phyloP scores from a whole-genome alignment of 768 basidiomycete genomes.

The Zangia roseola region DNA sequence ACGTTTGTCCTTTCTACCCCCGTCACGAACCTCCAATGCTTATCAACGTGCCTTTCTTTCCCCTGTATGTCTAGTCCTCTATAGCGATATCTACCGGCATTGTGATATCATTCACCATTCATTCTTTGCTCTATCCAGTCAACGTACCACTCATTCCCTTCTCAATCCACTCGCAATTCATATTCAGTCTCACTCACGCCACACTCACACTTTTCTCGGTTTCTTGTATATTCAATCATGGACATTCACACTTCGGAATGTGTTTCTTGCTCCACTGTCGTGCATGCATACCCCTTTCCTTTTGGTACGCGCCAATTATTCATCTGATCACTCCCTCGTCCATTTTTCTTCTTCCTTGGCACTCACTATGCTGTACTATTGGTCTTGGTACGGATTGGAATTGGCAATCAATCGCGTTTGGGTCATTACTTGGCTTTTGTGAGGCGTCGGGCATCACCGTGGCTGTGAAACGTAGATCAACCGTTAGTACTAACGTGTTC shows the following conservation, averaged over 20 bases:
- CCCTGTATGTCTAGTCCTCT: conserved; percentile 17
- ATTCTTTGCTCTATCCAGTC: not conserved
- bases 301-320: no score
- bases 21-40: conserved; percentile 5
- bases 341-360: not conserved
- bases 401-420: not conserved
- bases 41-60: conserved; percentile 12
- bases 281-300: no score
- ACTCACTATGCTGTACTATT: not conserved
- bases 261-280: no score
- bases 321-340: no score
- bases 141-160: not conserved
- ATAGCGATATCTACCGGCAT: conserved; percentile 1
- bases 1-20: conserved; percentile 1
- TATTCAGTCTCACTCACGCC: not conserved
- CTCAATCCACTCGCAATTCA: not conserved
- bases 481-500: no score
- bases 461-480: no score
- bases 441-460: no score
- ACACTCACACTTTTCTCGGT: not conserved
- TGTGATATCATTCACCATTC: conserved; percentile 7
- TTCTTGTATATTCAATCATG: not conserved
- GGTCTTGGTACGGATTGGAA: not conserved
- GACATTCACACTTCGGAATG: not conserved
- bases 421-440: no score